Evolutionary conservation across 352 stramenopile genomes (phyloP).

Genomic region (Globisporangium paroecandrum): DNA sequence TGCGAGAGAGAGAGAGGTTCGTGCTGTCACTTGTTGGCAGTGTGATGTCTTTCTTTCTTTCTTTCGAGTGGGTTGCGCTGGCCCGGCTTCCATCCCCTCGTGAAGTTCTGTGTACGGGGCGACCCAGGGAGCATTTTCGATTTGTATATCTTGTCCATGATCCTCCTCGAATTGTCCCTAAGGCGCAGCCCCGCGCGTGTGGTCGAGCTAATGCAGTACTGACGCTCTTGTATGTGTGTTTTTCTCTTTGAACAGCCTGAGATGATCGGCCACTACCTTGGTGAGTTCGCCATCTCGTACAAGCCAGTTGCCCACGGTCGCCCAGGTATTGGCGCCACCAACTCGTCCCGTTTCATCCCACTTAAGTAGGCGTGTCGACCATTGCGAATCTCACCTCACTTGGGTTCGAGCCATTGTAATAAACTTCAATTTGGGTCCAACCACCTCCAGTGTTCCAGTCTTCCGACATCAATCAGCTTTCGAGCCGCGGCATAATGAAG

Average conservation of each 20-base stretch:
- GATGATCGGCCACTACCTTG: constrained; percentile 99
- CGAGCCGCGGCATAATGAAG: background rate
- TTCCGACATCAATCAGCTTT: background rate
- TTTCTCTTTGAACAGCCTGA: constrained; percentile 76
- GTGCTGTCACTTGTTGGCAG: background rate
- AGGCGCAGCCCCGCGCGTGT: background rate
- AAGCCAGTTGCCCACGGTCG: constrained; percentile 98
- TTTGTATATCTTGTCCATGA: constrained; percentile 10
- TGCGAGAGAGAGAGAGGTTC: background rate
- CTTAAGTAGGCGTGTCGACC: constrained; percentile 89
- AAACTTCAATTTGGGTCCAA: constrained; percentile 39
- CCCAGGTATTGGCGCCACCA: constrained; percentile 97
- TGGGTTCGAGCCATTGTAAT: constrained; percentile 84
- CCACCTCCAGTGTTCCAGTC: background rate
- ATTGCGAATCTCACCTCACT: constrained; percentile 31
- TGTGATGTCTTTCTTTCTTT: background rate
- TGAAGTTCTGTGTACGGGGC: constrained; percentile 89
- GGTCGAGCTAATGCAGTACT: constrained; percentile 16
- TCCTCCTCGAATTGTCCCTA: background rate
- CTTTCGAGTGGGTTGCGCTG: background rate
- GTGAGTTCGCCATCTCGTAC: constrained; percentile 99
- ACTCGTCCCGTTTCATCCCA: constrained; percentile 98
- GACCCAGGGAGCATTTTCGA: constrained; percentile 72
- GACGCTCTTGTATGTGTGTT: constrained; percentile 17
- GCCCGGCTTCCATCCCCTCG: constrained; percentile 65